phyloP scores from a whole-genome alignment of 345 rosid species.

The Salix exigua region DNA sequence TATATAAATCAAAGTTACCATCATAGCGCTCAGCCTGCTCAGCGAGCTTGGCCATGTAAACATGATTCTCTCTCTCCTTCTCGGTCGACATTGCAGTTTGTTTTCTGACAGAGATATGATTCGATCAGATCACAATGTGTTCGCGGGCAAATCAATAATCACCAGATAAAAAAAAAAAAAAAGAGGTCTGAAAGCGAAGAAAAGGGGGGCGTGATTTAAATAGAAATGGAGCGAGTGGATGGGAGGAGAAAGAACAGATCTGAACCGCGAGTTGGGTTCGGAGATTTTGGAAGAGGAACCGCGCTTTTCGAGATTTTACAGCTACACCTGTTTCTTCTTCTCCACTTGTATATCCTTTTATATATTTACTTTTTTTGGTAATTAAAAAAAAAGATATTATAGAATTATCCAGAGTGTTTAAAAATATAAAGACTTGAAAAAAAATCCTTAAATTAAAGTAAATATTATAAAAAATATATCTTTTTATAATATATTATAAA shows the following conservation, averaged over 20 bases:
- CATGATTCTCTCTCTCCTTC: constrained; percentile 76
- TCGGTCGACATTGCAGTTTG: constrained; percentile 52
- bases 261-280: constrained; percentile 36
- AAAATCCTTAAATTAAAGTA: no score
- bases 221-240: constrained; percentile 19
- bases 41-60: constrained; percentile 91
- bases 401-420: no score
- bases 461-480: no score
- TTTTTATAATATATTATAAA: no score
- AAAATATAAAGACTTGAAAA: no score
- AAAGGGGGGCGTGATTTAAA: constrained; percentile 9
- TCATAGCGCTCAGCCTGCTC: constrained; percentile 97
- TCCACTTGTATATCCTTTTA: no score
- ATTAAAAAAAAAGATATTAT: no score
- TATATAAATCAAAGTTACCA: constrained; percentile 30
- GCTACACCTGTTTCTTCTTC: background rate
- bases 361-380: no score
- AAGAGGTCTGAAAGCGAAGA: background rate
- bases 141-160: background rate
- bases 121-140: background rate
- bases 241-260: constrained; percentile 55
- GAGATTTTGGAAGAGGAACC: constrained; percentile 12
- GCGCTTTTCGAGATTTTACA: constrained; percentile 2
- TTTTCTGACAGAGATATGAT: background rate
- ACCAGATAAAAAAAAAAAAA: background rate